phyloP scores from a whole-genome alignment of 2,329 filamentous ascomycete genomes.

The Nigrospora oryzae region DNA sequence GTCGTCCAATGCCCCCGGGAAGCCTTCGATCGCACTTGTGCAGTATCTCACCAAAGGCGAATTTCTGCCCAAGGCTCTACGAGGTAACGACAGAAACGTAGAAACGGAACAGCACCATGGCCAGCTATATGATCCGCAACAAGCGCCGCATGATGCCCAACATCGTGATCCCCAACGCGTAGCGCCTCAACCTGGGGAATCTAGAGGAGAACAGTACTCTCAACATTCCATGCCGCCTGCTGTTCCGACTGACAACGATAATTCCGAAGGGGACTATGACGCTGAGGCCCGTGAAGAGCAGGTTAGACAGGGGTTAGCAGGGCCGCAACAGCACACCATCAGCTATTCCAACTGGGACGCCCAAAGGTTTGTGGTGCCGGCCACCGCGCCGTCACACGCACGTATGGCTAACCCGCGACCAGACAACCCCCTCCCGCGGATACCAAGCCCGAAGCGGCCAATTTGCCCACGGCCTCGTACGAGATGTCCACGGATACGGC shows the following conservation, averaged over 20 bases:
- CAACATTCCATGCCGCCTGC: too few relatives aligned
- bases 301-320: slow-evolving; percentile 20
- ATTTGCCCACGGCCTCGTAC: slow-evolving; percentile 74
- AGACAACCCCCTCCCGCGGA: slow-evolving; percentile 56
- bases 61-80: slow-evolving; percentile 26
- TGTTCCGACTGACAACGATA: too few relatives aligned
- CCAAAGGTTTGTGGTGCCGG: slow-evolving; percentile 33
- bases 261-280: slow-evolving; percentile 14
- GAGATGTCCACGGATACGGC: slow-evolving; percentile 70
- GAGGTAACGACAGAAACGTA: too few relatives aligned
- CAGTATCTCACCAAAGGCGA: slow-evolving; percentile 48
- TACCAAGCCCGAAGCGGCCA: slow-evolving; percentile 75
- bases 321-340: slow-evolving; percentile 23
- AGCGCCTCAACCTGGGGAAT: too few relatives aligned
- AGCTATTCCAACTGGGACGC: slow-evolving; percentile 40
- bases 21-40: slow-evolving; percentile 21
- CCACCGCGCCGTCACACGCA: background rate
- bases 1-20: slow-evolving; percentile 3
- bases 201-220: too few relatives aligned
- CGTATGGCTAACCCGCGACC: background rate
- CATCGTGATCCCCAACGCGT: too few relatives aligned
- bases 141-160: too few relatives aligned
- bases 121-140: too few relatives aligned
- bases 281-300: slow-evolving; percentile 39
- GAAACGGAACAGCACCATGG: too few relatives aligned